Percentiles rank a stretch among this genome's conserved stretches.
Evolutionary conservation across 2,329 filamentous ascomycete species (phyloP).

Genomic region (Clarireedia hainanense): DNA sequence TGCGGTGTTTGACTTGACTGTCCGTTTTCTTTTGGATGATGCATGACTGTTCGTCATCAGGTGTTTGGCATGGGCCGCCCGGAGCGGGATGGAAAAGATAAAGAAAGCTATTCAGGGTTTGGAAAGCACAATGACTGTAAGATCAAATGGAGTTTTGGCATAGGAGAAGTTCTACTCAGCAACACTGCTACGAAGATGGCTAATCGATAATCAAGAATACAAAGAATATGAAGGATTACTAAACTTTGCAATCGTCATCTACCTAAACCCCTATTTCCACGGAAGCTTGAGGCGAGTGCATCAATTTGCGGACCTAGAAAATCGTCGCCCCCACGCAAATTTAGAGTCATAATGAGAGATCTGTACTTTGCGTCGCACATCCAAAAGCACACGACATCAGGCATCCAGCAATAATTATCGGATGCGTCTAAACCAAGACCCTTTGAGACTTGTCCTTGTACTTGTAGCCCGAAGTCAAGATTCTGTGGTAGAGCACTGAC

Average conservation of each 20-base stretch:
- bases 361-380: too few species aligned
- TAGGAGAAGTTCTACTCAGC: background rate
- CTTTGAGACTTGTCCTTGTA: too few species aligned
- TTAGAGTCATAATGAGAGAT: too few species aligned
- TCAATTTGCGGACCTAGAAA: too few species aligned
- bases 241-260: too few species aligned
- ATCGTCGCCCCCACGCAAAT: too few species aligned
- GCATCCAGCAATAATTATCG: too few species aligned
- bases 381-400: too few species aligned
- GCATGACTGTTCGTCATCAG: background rate
- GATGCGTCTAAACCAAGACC: too few species aligned
- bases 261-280: slow-evolving; percentile 24
- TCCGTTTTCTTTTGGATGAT: background rate
- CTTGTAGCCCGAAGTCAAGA: too few species aligned
- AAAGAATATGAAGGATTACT: too few species aligned
- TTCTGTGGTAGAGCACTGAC: too few species aligned
- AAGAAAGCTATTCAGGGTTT: slow-evolving; percentile 7
- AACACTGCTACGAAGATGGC: background rate
- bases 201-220: background rate
- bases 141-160: background rate
- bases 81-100: background rate
- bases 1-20: background rate
- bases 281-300: slow-evolving; percentile 34
- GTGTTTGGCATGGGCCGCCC: background rate
- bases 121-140: background rate